Evolutionary conservation across 352 stramenopile genomes (phyloP).

Genomic region (Phytophthora sp.): DNA sequence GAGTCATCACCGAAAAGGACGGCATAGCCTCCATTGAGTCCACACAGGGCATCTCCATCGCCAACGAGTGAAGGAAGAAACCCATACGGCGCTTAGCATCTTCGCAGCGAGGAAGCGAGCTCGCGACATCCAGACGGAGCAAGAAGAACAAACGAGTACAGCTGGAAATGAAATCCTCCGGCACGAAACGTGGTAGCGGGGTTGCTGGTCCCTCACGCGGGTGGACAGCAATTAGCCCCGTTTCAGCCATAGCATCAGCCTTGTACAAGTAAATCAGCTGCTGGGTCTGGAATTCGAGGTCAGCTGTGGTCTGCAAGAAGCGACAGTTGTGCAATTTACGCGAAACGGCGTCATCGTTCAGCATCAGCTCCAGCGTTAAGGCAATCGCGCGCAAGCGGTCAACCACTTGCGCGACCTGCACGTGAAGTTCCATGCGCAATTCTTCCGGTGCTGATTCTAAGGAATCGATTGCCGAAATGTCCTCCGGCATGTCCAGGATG

Average conservation of each 20-base stretch:
- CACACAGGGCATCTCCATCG: conserved; percentile 85
- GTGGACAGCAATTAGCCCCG: conserved; percentile 53
- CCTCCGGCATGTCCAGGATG: conserved; percentile 84
- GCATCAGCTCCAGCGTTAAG: conserved; percentile 61
- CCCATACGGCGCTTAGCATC: conserved; percentile 87
- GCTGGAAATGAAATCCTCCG: conserved; percentile 74
- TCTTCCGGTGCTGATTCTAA: conserved; percentile 43
- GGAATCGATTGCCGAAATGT: conserved; percentile 57
- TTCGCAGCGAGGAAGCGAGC: conserved; percentile 78
- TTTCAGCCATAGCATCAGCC: conserved; percentile 66
- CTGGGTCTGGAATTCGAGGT: conserved; percentile 74
- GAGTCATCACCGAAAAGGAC: conserved; percentile 90
- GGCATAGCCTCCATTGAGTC: conserved; percentile 81
- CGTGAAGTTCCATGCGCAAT: conserved; percentile 66
- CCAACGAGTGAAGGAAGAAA: conserved; percentile 87
- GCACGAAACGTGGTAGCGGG: conserved; percentile 46
- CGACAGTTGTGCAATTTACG: conserved; percentile 60
- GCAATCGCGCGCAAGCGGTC: conserved; percentile 54
- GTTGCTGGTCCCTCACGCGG: conserved; percentile 33
- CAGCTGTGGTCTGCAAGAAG: conserved; percentile 64
- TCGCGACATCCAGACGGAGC: conserved; percentile 69
- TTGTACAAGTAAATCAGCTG: conserved; percentile 74
- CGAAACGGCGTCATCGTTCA: conserved; percentile 51
- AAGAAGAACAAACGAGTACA: conserved; percentile 86
- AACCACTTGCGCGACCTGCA: conserved; percentile 70